These are phyloP conservation scores for Pichia sp. DNA, from an alignment of 1,139 yeast genomes.

Conservation along the genomic window DNA sequence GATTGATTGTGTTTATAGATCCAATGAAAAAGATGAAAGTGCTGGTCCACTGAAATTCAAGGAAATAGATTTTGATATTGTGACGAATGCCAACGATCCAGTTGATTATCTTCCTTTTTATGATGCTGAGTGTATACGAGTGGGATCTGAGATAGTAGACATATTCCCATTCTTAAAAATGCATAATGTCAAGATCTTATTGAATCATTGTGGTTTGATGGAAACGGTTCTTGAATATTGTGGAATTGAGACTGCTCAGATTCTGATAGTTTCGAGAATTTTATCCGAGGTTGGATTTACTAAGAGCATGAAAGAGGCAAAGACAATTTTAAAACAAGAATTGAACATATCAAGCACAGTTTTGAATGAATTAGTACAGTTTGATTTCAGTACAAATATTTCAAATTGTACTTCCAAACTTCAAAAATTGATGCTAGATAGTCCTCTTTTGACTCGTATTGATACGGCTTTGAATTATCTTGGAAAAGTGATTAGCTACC, in stretches of 20 bases:
- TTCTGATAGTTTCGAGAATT: slow-evolving; percentile 62
- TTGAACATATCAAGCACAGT: slow-evolving; percentile 77
- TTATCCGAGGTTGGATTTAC: slow-evolving; percentile 75
- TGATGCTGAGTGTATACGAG: slow-evolving; percentile 86
- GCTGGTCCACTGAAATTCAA: slow-evolving; percentile 76
- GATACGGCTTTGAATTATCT: slow-evolving; percentile 63
- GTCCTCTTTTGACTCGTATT: slow-evolving; percentile 58
- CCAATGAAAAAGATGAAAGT: slow-evolving; percentile 49
- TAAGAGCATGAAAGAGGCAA: slow-evolving; percentile 61
- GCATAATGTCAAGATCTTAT: slow-evolving; percentile 51
- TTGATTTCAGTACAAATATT: slow-evolving; percentile 69
- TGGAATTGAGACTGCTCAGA: slow-evolving; percentile 67
- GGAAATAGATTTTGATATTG: slow-evolving; percentile 83
- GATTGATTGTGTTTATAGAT: slow-evolving; percentile 78
- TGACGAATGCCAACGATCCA: slow-evolving; percentile 44
- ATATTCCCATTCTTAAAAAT: slow-evolving; percentile 62
- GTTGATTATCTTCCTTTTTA: slow-evolving; percentile 41
- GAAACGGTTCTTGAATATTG: slow-evolving; percentile 75
- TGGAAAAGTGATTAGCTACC: slow-evolving; percentile 49
- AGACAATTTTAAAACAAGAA: slow-evolving; percentile 61
- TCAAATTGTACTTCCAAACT: slow-evolving; percentile 60
- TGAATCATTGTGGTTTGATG: slow-evolving; percentile 78
- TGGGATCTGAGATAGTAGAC: slow-evolving; percentile 67
- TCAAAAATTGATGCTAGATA: slow-evolving; percentile 68
- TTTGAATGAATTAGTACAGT: slow-evolving; percentile 72